Evolutionary conservation across 352 stramenopile species (phyloP).

Genomic region (Phytophthora tubulina): DNA sequence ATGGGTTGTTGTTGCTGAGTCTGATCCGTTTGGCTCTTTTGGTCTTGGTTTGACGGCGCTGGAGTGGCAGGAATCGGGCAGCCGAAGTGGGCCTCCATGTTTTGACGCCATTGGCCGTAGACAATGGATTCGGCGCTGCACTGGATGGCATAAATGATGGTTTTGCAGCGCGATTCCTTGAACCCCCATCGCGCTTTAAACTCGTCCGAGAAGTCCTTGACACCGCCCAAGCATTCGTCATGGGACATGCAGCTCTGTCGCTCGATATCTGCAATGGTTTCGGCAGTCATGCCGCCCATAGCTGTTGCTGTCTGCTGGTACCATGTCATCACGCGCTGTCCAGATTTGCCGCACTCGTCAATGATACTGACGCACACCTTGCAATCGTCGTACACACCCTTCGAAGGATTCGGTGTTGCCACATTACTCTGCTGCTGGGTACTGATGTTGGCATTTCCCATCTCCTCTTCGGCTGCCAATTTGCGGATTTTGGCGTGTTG

Average conservation of each 20-base stretch:
- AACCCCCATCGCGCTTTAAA: constrained; percentile 53
- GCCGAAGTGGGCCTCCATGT: constrained; percentile 49
- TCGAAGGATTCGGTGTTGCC: constrained; percentile 3
- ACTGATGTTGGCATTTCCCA: background rate
- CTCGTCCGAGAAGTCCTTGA: constrained; percentile 45
- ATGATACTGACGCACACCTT: constrained; percentile 43
- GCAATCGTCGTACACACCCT: constrained; percentile 17
- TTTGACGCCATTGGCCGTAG: constrained; percentile 38
- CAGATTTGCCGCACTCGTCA: constrained; percentile 36
- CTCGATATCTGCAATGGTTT: constrained; percentile 54
- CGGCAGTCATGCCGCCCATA: constrained; percentile 36
- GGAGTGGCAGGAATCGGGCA: constrained; percentile 34
- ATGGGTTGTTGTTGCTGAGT: background rate
- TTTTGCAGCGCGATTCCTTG: constrained; percentile 45
- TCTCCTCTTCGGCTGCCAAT: constrained; percentile 1
- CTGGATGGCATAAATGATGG: constrained; percentile 46
- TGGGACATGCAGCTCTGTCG: constrained; percentile 57
- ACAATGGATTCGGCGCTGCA: constrained; percentile 39
- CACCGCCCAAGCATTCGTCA: constrained; percentile 51
- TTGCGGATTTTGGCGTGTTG: constrained; percentile 18
- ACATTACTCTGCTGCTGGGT: background rate
- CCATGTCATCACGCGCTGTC: constrained; percentile 41
- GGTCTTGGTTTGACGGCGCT: background rate
- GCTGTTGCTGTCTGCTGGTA: constrained; percentile 42
- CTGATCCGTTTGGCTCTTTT: constrained; percentile 10